A percentile compares a stretch with the other conserved stretches of the same genome.
These are phyloP conservation scores for Barbarea vulgaris DNA, from an alignment of 345 rosid genomes.

Conservation along the genomic window DNA sequence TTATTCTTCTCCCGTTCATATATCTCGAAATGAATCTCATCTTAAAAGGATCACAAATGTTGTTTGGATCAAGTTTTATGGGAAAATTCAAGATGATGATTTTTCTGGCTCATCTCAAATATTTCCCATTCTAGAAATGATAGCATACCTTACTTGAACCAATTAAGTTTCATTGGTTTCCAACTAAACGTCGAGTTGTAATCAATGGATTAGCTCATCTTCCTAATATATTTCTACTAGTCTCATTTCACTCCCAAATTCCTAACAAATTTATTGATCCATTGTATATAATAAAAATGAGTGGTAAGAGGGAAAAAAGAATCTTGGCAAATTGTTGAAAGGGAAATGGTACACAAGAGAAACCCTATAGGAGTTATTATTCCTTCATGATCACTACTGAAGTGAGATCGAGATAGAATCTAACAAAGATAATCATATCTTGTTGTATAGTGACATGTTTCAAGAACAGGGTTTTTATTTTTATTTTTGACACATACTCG, in stretches of 20 bases:
- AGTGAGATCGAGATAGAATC: constrained; percentile 37
- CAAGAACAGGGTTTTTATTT: constrained; percentile 11
- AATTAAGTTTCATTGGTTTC: not conserved
- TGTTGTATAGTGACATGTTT: constrained; percentile 35
- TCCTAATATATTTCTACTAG: not conserved
- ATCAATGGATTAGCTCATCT: not conserved
- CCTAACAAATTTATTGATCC: not conserved
- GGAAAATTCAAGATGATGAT: not conserved
- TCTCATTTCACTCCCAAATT: not conserved
- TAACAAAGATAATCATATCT: constrained; percentile 37
- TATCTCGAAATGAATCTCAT: too few species aligned
- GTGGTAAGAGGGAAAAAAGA: not conserved
- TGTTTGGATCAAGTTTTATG: too few species aligned
- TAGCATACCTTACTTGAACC: not conserved
- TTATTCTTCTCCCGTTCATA: too few species aligned
- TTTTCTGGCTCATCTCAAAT: not conserved
- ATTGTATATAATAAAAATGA: constrained; percentile 15
- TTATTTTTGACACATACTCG: not conserved
- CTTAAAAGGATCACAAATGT: too few species aligned
- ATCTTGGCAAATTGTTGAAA: constrained; percentile 34
- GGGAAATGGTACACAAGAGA: constrained; percentile 6
- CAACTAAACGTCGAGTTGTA: not conserved
- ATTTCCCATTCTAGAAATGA: not conserved
- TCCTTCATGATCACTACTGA: constrained; percentile 33
- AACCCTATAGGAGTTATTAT: constrained; percentile 10